Base-by-base conservation (phyloP, 2,329 filamentous ascomycete species). In the Fusarium mundagurra region DNA sequence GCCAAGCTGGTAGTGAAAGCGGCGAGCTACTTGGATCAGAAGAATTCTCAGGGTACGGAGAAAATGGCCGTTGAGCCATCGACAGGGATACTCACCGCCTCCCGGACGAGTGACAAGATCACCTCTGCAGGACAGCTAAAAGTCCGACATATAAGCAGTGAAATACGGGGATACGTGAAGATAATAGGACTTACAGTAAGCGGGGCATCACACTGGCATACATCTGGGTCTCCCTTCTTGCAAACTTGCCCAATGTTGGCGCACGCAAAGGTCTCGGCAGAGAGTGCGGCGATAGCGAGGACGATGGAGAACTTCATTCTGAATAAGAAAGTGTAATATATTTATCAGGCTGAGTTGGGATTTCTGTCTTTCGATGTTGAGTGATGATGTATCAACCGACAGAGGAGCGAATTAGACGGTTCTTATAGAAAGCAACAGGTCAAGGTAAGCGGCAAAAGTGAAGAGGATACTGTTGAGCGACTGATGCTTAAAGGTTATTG, bases 281-380 rank as follows among this genome's bases (percentile, higher is more conserved):
- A 67, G 16, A 67, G 45, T 3, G 63, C 34, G 3, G 18, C 20
- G 7, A 67, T 1, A 16, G 53, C 17, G 14, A 67, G n/a, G 17
- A 47, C 8, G 5, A 53, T 18, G 12, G 65, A 60, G 3, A 67
- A 10, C 29, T 67, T 67, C 63, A 67, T 61, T n/a, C 1, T 45
- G 24, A 8, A 36, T 5, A 1, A 24, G 10, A 11, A 17, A 1
- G 0, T 3, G 4, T 24, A 14, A 5, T 27, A 13, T 1, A 1
- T 2, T 27, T 29, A 6, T 45, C 17, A 10, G 5, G 2, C 16
- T 45, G 24, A 29, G 24, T 10, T 41, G 16, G 10, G 11, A 2
- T 8, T 7, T 58, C 17, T 27, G 20, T 38, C 4, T 51, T 20
- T 18, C 0, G 16, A 29, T 9, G 4, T 4, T 18, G 6, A 34